Base-by-base conservation (phyloP, 2,329 filamentous ascomycete genomes). In the Sarocladium kiliense region DNA sequence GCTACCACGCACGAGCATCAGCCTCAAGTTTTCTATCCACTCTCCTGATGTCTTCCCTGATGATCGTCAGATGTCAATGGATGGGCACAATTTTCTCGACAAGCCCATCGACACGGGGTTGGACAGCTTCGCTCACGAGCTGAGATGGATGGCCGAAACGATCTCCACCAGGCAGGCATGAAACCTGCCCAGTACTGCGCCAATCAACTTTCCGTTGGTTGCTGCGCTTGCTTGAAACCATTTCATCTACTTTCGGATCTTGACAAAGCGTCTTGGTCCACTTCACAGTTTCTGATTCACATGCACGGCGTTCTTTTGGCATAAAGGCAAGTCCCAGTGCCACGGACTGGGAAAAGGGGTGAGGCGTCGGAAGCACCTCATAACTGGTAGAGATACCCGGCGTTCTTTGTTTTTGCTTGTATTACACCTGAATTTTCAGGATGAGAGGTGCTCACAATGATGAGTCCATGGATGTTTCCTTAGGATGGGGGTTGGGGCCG, bases 121-220 rank as follows among this genome's bases (percentile, higher is more conserved):
- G 4, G 72, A 74, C 47, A 70, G 74, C 55, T 72, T 76, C 58
- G 68, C 65, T 41, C 68, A 59, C 53, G 79, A 82, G 63, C 67
- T 81, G 58, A 71, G 75, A 54, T 81, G 78, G 77, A 77, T 82
- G 64, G 75, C 74, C 11, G 72, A 75, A 30, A 67, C 73, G 23
- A 78, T 82, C 58, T 68, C 69, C 53, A 67, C 62, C 26, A 71
- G 68, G 59, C 16, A 51, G 9, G 18, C 30, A 10, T 51, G 30
- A 32, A 32, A n/a, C n/a, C n/a, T n/a, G n/a, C n/a, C n/a, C n/a
- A n/a, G n/a, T n/a, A n/a, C n/a, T n/a, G n/a, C n/a, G n/a, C n/a
- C n/a, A n/a, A n/a, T n/a, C n/a, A n/a, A n/a, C n/a, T n/a, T n/a
- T n/a, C n/a, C n/a, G n/a, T n/a, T n/a, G n/a, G n/a, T n/a, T n/a